Evolutionary conservation across 225 moss, liverwort and hornwort species (phyloP), one percentile per base, ranked within the genome.

Genomic region (Marchantia polymorpha): DNA sequence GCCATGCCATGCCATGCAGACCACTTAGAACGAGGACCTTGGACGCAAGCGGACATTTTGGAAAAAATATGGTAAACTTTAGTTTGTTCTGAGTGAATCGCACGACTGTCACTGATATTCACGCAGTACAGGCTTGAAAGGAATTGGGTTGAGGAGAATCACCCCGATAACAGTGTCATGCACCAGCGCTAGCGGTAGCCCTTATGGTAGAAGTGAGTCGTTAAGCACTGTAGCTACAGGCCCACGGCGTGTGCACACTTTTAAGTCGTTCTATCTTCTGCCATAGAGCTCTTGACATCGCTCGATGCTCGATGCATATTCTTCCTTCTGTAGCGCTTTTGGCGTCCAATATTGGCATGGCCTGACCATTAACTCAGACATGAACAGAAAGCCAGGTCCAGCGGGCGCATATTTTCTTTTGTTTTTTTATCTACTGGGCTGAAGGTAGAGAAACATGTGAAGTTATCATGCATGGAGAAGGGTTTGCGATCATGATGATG

Each of bases 161-260:
- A 76, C 76, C 17, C 26, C 73, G 30, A 39, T 22, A 76, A 76
- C 60, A 58, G 76, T 61, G 76, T 76, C 76, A 76, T 76, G 76
- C 76, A 60, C 53, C 56, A 56, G 56, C 56, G 56, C 56, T 29
- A 53, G n/a, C 23, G 26, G 25, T 64, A 64, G 54, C 73, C 12
- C 54, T 73, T 27, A 54, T 73, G 56, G 6, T 52, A 8, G 52
- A 9, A 73, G 46, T 60, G 75, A 59, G 76, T 76, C 76, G 76
- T 76, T 76, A 76, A 76, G 59, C 61, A 76, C 76, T 76, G 76
- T 76, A 76, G 76, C 76, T 39, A 47, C 76, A 76, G 39, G 39
- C 39, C 39, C 39, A 39, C 39, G 39, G 46, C 58, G 31, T 31
- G 72, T 72, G 23, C 7, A 15, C 59, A 39, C 58, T 16, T 60